A percentile compares a stretch with the other conserved stretches of the same genome.
These are phyloP conservation scores for Diplocarpon rosae DNA, from an alignment of 2,329 filamentous ascomycete species.

Conservation along the genomic window DNA sequence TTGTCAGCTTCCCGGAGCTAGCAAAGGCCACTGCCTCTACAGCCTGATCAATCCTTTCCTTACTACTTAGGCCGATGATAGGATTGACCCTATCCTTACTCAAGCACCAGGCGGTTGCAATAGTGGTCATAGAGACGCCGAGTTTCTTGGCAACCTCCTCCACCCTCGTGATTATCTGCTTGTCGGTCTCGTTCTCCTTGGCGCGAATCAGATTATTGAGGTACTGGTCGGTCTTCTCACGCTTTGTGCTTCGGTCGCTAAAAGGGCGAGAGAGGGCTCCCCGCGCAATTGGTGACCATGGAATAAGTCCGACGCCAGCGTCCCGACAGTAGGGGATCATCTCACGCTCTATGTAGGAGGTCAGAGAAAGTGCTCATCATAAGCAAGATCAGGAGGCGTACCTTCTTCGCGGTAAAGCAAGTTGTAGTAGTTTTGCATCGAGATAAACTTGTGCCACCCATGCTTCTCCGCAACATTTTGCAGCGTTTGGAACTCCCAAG, in stretches of 20 bases:
- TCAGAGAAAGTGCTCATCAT: not conserved
- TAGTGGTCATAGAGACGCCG: slow-evolving; percentile 45
- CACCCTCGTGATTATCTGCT: slow-evolving; percentile 31
- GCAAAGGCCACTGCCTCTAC: slow-evolving; percentile 32
- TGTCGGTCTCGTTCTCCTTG: slow-evolving; percentile 23
- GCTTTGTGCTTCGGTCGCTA: slow-evolving; percentile 12
- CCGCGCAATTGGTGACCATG: slow-evolving; percentile 30
- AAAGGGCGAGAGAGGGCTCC: slow-evolving; percentile 27
- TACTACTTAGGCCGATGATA: slow-evolving; percentile 42
- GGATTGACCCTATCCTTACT: slow-evolving; percentile 37
- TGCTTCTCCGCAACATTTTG: slow-evolving; percentile 46
- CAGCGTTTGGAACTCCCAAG: slow-evolving; percentile 41
- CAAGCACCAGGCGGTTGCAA: slow-evolving; percentile 47
- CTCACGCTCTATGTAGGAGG: slow-evolving; percentile 27
- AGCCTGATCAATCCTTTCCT: slow-evolving; percentile 44
- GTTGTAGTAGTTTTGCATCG: slow-evolving; percentile 51
- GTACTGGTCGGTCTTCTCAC: slow-evolving; percentile 17
- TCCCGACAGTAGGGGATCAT: slow-evolving; percentile 29
- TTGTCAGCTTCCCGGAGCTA: slow-evolving; percentile 34
- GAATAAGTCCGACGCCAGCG: slow-evolving; percentile 29
- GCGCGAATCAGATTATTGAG: slow-evolving; percentile 14
- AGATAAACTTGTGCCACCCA: slow-evolving; percentile 49
- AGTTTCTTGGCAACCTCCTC: slow-evolving; percentile 46
- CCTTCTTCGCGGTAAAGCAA: slow-evolving; percentile 50
- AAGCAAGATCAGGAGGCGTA: not conserved